Evolutionary conservation across 2,329 filamentous ascomycete genomes (phyloP).

Genomic region (Graphium sp.): DNA sequence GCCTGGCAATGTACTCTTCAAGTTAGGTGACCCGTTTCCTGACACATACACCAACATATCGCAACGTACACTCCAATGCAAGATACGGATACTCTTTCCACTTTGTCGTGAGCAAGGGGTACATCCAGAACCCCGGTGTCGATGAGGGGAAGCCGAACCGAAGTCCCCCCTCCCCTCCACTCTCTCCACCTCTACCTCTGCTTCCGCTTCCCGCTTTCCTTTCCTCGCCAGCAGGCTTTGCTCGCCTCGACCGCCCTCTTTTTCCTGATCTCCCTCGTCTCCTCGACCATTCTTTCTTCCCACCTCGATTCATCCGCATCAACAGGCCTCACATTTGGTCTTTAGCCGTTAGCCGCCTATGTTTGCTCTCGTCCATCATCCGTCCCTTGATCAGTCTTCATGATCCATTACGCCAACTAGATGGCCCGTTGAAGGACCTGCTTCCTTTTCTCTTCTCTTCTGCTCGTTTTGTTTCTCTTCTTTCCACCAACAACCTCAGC

Average conservation of each 20-base stretch:
- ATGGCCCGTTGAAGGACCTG: constrained; percentile 2
- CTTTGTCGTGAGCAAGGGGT: no score
- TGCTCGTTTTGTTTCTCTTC: constrained; percentile 2
- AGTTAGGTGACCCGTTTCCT: no score
- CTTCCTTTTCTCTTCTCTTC: neutral
- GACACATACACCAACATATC: no score
- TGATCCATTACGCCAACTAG: constrained; percentile 3
- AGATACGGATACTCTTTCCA: no score
- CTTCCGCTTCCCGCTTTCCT: no score
- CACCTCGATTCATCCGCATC: constrained; percentile 4
- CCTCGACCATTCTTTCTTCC: constrained; percentile 2
- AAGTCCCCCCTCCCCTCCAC: no score
- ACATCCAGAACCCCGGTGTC: no score
- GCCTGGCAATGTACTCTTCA: no score
- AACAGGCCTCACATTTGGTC: neutral
- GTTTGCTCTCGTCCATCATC: neutral
- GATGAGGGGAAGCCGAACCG: no score
- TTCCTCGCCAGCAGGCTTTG: neutral
- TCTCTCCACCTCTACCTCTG: no score
- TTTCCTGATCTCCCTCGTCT: constrained; percentile 1
- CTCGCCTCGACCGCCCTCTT: neutral
- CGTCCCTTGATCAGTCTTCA: constrained; percentile 1
- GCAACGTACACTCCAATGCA: no score
- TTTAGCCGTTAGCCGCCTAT: constrained; percentile 3
- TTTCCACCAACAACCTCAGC: neutral